These are phyloP conservation scores for Apiospora malaysiana DNA, from an alignment of 2,329 filamentous ascomycete species.

Conservation along the genomic window DNA sequence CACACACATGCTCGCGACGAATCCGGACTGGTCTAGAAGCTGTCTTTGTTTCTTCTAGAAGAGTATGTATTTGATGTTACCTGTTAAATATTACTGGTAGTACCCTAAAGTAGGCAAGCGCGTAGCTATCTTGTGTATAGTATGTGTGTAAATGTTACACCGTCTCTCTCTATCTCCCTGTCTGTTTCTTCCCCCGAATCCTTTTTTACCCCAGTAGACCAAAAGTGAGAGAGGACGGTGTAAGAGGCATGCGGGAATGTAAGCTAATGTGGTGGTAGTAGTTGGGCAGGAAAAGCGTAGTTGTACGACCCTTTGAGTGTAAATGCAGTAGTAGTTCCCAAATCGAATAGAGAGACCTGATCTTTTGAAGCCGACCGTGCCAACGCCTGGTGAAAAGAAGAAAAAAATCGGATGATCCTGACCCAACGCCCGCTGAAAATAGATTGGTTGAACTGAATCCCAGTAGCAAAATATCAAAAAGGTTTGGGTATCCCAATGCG, in stretches of 20 bases:
- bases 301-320: background rate
- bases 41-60: background rate
- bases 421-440: constrained; percentile 18
- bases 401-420: constrained; percentile 10
- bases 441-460: background rate
- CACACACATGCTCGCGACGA: constrained; percentile 1
- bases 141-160: background rate
- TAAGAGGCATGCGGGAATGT: constrained; percentile 10
- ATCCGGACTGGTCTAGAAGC: constrained; percentile 8
- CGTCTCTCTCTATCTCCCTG: background rate
- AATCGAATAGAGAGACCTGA: constrained; percentile 3
- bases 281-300: constrained; percentile 13
- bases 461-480: background rate
- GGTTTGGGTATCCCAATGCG: constrained; percentile 21
- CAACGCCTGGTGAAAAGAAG: constrained; percentile 10
- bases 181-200: background rate
- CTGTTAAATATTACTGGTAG: constrained; percentile 18
- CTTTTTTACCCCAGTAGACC: background rate
- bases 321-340: background rate
- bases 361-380: constrained; percentile 11
- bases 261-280: background rate
- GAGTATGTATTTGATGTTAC: background rate
- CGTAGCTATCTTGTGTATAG: constrained; percentile 8
- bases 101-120: constrained; percentile 17
- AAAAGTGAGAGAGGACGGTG: background rate